These are phyloP conservation scores for Lomentospora prolificans DNA, from an alignment of 2,329 filamentous ascomycete species.

Conservation along the genomic window DNA sequence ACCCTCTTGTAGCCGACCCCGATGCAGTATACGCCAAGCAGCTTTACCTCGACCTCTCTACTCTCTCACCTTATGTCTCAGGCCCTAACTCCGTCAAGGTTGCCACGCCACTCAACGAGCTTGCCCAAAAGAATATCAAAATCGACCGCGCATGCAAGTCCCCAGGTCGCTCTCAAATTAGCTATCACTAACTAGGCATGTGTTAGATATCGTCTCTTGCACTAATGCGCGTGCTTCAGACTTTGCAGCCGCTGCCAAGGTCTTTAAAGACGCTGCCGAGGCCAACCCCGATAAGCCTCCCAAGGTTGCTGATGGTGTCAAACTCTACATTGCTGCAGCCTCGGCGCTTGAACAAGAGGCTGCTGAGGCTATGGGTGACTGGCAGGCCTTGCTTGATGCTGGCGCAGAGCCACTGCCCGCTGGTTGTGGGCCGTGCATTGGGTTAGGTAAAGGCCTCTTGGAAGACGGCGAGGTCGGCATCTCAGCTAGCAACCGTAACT, in stretches of 20 bases:
- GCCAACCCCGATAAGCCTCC: constrained; percentile 52
- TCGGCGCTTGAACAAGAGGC: constrained; percentile 66
- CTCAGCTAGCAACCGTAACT: constrained; percentile 76
- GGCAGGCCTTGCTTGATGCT: constrained; percentile 72
- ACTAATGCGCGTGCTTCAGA: constrained; percentile 81
- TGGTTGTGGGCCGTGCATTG: constrained; percentile 80
- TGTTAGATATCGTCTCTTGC: constrained; percentile 73
- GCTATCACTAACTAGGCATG: too few relatives aligned
- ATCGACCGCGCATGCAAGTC: constrained; percentile 79
- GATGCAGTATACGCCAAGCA: constrained; percentile 76
- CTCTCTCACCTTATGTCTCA: constrained; percentile 72
- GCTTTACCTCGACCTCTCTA: constrained; percentile 72
- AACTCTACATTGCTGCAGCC: constrained; percentile 85
- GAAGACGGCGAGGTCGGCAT: constrained; percentile 83
- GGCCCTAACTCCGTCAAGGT: constrained; percentile 90
- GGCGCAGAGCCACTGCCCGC: constrained; percentile 64
- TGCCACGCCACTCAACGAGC: constrained; percentile 63
- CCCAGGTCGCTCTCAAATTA: too few relatives aligned
- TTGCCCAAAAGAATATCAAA: constrained; percentile 64
- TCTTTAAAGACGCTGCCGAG: constrained; percentile 71
- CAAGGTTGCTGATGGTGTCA: constrained; percentile 64
- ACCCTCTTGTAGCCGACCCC: constrained; percentile 60
- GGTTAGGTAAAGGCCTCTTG: constrained; percentile 65
- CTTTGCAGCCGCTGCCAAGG: constrained; percentile 68
- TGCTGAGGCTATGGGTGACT: constrained; percentile 74